Conservation (phyloP, 2,329 filamentous ascomycete species). For the Clonostachys byssicola region DNA sequence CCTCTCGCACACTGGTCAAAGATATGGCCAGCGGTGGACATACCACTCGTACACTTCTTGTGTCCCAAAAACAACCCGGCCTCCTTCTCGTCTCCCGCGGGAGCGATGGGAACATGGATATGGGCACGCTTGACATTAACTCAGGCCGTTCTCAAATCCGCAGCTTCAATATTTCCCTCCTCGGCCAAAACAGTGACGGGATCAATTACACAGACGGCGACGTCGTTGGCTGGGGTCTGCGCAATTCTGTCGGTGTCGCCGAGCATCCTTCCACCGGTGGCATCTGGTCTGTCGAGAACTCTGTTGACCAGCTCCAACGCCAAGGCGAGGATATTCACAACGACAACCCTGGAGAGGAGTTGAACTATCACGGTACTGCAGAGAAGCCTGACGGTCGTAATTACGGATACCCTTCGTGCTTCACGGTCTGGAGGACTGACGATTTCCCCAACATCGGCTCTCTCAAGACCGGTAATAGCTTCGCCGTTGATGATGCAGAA, state of each 20-base stretch:
- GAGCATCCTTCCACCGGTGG: constrained; percentile 52
- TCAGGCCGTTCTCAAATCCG: constrained; percentile 66
- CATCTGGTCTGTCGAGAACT: constrained; percentile 65
- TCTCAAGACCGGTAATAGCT: constrained; percentile 44
- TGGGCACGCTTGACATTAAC: constrained; percentile 37
- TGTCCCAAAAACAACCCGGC: constrained; percentile 49
- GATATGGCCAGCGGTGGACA: constrained; percentile 62
- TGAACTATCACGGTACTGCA: constrained; percentile 67
- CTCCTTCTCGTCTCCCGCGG: constrained; percentile 64
- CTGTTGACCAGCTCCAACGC: constrained; percentile 58
- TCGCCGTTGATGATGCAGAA: constrained; percentile 29
- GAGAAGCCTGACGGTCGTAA: constrained; percentile 35
- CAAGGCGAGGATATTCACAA: constrained; percentile 57
- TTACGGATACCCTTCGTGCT: constrained; percentile 70
- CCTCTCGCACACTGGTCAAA: constrained; percentile 48
- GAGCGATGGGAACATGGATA: constrained; percentile 59
- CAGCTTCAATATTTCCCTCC: constrained; percentile 39
- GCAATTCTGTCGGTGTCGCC: constrained; percentile 69
- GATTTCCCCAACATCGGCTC: constrained; percentile 29
- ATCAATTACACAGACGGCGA: constrained; percentile 43
- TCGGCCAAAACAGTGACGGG: constrained; percentile 15
- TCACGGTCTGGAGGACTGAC: constrained; percentile 57
- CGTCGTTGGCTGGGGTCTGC: constrained; percentile 63
- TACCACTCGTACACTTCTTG: constrained; percentile 61
- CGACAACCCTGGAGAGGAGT: constrained; percentile 69